Evolutionary conservation across 129 eudicot species (phyloP).

Genomic region (Tanacetum coccineum): DNA sequence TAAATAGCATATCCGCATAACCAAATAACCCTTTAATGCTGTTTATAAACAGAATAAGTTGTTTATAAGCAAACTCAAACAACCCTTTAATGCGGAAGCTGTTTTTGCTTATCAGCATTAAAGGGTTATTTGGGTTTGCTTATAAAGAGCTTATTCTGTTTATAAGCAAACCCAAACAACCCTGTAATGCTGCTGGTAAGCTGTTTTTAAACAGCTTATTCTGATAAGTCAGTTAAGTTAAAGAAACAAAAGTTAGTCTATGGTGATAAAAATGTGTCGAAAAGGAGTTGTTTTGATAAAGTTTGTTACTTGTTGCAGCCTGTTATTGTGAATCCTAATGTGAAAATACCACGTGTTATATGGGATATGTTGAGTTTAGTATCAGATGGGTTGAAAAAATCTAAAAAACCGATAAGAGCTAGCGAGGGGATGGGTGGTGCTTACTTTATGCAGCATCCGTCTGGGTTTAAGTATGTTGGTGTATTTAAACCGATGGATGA

Average conservation of each 20-base stretch:
- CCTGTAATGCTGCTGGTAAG: too few species aligned
- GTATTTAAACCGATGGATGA: slow-evolving; percentile 68
- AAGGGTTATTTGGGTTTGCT: too few species aligned
- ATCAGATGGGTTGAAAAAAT: slow-evolving; percentile 40
- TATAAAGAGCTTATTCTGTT: too few species aligned
- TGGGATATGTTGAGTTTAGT: slow-evolving; percentile 40
- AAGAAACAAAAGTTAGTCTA: slow-evolving; percentile 68
- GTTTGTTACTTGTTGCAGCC: slow-evolving; percentile 53
- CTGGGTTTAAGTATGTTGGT: slow-evolving; percentile 42
- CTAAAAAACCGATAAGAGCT: slow-evolving; percentile 44
- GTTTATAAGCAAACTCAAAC: too few species aligned
- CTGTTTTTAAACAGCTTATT: too few species aligned
- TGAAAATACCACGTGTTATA: slow-evolving; percentile 26
- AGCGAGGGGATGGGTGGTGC: slow-evolving; percentile 70
- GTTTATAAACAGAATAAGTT: too few species aligned
- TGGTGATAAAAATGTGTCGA: slow-evolving; percentile 54
- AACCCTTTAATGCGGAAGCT: too few species aligned
- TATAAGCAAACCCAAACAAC: too few species aligned
- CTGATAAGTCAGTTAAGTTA: slow-evolving; percentile 36
- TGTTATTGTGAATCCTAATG: slow-evolving; percentile 38
- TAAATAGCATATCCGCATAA: too few species aligned
- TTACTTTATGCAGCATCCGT: slow-evolving; percentile 54
- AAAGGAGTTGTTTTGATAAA: slow-evolving; percentile 53
- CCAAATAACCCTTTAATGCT: too few species aligned
- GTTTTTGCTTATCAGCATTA: too few species aligned